Conservation (phyloP, 495 filamentous ascomycete species). For the Aspergillus leporis region DNA sequence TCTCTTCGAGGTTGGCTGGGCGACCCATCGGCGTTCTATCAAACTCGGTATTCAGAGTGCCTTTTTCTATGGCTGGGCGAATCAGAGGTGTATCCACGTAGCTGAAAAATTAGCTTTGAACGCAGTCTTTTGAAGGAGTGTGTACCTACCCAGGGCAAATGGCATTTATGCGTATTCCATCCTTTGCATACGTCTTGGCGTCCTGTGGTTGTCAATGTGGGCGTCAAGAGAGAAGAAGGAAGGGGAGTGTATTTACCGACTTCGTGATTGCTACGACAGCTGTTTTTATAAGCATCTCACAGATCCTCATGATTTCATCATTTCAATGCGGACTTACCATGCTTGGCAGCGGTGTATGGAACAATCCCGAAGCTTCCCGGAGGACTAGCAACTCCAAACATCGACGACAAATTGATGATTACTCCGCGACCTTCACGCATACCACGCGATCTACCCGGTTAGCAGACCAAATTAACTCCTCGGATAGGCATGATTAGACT, state of each 20-base stretch:
- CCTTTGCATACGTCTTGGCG: constrained; percentile 40
- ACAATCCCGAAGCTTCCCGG: constrained; percentile 24
- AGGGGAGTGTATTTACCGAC: constrained; percentile 17
- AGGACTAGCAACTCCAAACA: constrained; percentile 27
- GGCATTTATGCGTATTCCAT: constrained; percentile 52
- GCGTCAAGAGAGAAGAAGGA: background rate
- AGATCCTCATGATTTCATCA: no score
- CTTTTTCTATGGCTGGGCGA: constrained; percentile 5
- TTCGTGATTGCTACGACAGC: constrained; percentile 45
- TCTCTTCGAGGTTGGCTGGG: constrained; percentile 60
- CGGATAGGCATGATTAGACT: background rate
- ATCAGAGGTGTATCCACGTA: constrained; percentile 23
- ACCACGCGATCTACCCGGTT: constrained; percentile 15
- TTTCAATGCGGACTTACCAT: constrained; percentile 29
- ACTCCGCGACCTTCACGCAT: constrained; percentile 26
- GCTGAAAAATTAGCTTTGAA: background rate
- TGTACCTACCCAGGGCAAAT: constrained; percentile 43
- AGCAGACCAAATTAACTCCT: background rate
- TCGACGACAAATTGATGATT: constrained; percentile 34
- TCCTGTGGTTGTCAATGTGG: constrained; percentile 29
- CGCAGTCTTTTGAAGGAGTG: background rate
- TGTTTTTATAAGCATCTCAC: background rate
- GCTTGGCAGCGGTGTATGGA: constrained; percentile 44
- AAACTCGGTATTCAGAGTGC: constrained; percentile 11
- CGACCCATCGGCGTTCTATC: constrained; percentile 56